These are phyloP conservation scores for Penicillium cosmopolitanum DNA, from an alignment of 495 filamentous ascomycete genomes.

Conservation along the genomic window DNA sequence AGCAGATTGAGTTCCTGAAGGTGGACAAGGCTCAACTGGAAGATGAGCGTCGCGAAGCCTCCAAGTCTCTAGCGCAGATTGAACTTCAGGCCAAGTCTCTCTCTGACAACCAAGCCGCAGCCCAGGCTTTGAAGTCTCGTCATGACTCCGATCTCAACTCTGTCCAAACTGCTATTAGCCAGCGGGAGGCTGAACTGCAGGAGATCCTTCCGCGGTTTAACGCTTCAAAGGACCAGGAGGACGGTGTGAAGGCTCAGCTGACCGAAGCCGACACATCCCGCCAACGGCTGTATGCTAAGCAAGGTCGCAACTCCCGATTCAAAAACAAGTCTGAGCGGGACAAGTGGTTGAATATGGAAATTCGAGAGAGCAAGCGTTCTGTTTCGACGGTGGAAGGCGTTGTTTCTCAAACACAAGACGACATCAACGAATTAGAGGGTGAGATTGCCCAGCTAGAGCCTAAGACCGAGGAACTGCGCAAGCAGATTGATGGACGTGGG, in stretches of 20 bases:
- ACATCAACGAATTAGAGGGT: conserved; percentile 73
- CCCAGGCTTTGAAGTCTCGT: conserved; percentile 66
- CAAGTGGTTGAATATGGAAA: conserved; percentile 76
- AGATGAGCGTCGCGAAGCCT: conserved; percentile 81
- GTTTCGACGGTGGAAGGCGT: conserved; percentile 81
- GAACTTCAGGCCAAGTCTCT: conserved; percentile 84
- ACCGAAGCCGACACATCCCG: conserved; percentile 74
- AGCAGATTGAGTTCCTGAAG: conserved; percentile 81
- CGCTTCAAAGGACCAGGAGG: conserved; percentile 72
- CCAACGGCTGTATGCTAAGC: conserved; percentile 88
- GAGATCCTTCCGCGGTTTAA: conserved; percentile 76
- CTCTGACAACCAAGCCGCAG: conserved; percentile 76
- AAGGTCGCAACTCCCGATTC: conserved; percentile 87
- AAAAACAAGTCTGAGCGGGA: conserved; percentile 87
- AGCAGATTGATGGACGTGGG: conserved; percentile 77
- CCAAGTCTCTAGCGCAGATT: conserved; percentile 75
- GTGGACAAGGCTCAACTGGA: conserved; percentile 90
- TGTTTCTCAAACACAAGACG: conserved; percentile 78
- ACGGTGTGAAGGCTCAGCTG: conserved; percentile 66
- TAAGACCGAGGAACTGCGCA: conserved; percentile 69
- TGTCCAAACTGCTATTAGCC: conserved; percentile 73
- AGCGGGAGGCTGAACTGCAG: conserved; percentile 75
- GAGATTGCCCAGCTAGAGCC: conserved; percentile 73
- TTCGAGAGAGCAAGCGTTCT: conserved; percentile 76
- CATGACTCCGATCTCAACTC: conserved; percentile 74